Evolutionary conservation across 805 yeast species (phyloP), one percentile per base, ranked within the genome.

Genomic region (Kodamaea hsintzibuensis): DNA sequence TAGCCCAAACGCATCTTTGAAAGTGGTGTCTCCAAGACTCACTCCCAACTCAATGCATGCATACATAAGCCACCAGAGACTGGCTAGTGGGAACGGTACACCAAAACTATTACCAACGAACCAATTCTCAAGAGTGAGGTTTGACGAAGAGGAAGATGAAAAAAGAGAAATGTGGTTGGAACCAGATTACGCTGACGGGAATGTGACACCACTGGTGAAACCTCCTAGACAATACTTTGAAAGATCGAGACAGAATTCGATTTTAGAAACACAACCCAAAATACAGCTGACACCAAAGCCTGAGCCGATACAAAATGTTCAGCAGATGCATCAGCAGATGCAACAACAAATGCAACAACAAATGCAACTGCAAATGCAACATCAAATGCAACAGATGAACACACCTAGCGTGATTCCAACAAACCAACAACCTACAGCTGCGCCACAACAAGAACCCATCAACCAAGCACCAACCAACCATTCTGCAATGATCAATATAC

Each of bases 31-130:
- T 16, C 54, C 52, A 14, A 30, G 47, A 13, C 40, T 46, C 14
- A 50, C 49, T 16, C 53, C 52, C 1, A 22, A 48, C 46, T 42
- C 42, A 44, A 48, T 48, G 45, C 27, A 48, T 35, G 39, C 17
- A 16, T 48, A 40, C 42, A 48, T 48, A 13, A 19, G 37, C 10
- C 51, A 48, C 17, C 51, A 33, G 37, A 48, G 42, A 18, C 37
- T 22, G 51, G 22, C 51, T 8, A 40, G 40, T 39, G 48, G 46
- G 9, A 40, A 40, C 27, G 51, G 51, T 6, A 46, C 52, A 3
- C 54, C 49, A 16, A 42, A 55, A 12, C 47, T 56, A 18, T 52
- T 59, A 8, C 46, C 60, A 12, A 63, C 66, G 22, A 42, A 49
- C 2, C 55, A 46, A n/a, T 47, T 63, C 63, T 13, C 65, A 54